A percentile compares a stretch with the other conserved stretches of the same genome.
Conservation (phyloP, 805 yeast species). For the Metschnikowia shivogae region DNA sequence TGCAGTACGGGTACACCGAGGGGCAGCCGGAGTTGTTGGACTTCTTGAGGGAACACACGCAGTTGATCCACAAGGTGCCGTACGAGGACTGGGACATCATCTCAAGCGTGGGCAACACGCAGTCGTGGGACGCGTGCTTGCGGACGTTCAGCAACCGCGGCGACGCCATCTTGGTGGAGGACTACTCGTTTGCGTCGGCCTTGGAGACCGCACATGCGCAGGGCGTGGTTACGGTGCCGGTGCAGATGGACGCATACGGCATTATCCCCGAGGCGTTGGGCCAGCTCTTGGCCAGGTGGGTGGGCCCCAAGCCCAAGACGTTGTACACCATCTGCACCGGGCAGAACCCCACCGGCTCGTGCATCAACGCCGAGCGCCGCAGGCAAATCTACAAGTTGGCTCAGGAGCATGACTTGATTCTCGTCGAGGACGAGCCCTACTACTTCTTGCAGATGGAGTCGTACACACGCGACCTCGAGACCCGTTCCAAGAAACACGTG, state of each 20-base stretch:
- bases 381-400: slow-evolving; percentile 70
- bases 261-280: slow-evolving; percentile 69
- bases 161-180: slow-evolving; percentile 81
- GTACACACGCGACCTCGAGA: slow-evolving; percentile 46
- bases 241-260: slow-evolving; percentile 76
- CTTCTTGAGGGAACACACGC: slow-evolving; percentile 75
- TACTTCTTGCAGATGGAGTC: slow-evolving; percentile 91
- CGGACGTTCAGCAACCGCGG: slow-evolving; percentile 75
- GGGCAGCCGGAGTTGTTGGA: slow-evolving; percentile 71
- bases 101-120: slow-evolving; percentile 82
- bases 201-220: slow-evolving; percentile 75
- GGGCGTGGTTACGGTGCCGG: slow-evolving; percentile 65
- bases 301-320: slow-evolving; percentile 71
- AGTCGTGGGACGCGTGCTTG: slow-evolving; percentile 78
- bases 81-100: slow-evolving; percentile 66
- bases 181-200: slow-evolving; percentile 78
- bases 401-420: slow-evolving; percentile 77
- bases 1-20: slow-evolving; percentile 85
- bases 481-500: slow-evolving; percentile 30
- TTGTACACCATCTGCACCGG: slow-evolving; percentile 93
- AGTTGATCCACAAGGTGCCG: slow-evolving; percentile 42
- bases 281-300: slow-evolving; percentile 63
- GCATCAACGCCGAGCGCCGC: slow-evolving; percentile 74
- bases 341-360: slow-evolving; percentile 96
- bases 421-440: slow-evolving; percentile 96